phyloP scores from a whole-genome alignment of 2,329 filamentous ascomycete genomes.

The Beauveria pseudobassiana region DNA sequence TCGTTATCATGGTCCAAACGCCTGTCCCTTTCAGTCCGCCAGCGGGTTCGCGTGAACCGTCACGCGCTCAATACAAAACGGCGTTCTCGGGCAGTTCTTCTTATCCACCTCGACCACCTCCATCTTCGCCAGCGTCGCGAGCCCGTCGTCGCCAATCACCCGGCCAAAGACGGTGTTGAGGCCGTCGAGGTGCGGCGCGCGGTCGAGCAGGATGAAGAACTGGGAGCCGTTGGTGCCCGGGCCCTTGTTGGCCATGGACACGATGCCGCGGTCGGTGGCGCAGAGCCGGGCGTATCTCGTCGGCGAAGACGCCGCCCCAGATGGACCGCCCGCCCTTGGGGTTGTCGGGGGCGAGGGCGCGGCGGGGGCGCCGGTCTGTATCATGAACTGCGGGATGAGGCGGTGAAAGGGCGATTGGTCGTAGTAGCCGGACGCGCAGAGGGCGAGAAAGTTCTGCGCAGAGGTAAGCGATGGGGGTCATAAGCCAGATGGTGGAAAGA shows the following conservation, averaged over 20 bases:
- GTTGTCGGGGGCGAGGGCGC: conserved; percentile 43
- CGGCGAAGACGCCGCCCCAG: conserved; percentile 66
- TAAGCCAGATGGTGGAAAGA: too few relatives aligned
- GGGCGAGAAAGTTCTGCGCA: conserved; percentile 72
- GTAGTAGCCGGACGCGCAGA: conserved; percentile 75
- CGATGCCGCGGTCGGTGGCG: conserved; percentile 61
- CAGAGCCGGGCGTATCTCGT: conserved; percentile 68
- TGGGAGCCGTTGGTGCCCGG: conserved; percentile 68
- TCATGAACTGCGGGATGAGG: conserved; percentile 73
- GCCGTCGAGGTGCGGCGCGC: conserved; percentile 73
- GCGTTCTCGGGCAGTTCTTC: conserved; percentile 66
- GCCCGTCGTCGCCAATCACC: conserved; percentile 56
- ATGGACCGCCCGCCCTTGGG: conserved; percentile 66
- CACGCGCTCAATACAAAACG: conserved; percentile 58
- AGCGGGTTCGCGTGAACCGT: conserved; percentile 76
- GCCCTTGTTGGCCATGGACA: conserved; percentile 75
- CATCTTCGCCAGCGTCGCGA: conserved; percentile 61
- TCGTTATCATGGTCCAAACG: neutral
- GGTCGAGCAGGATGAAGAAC: conserved; percentile 74
- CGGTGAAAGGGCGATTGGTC: conserved; percentile 70
- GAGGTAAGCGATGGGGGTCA: conserved; percentile 10
- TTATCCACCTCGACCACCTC: conserved; percentile 68
- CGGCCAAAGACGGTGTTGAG: conserved; percentile 80
- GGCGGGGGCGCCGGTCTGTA: conserved; percentile 63
- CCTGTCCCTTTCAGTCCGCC: conserved; percentile 38